A percentile compares a stretch with the other conserved stretches of the same genome.
Conservation (phyloP, 257 asterid genomes). For the Fraxinus americana region DNA sequence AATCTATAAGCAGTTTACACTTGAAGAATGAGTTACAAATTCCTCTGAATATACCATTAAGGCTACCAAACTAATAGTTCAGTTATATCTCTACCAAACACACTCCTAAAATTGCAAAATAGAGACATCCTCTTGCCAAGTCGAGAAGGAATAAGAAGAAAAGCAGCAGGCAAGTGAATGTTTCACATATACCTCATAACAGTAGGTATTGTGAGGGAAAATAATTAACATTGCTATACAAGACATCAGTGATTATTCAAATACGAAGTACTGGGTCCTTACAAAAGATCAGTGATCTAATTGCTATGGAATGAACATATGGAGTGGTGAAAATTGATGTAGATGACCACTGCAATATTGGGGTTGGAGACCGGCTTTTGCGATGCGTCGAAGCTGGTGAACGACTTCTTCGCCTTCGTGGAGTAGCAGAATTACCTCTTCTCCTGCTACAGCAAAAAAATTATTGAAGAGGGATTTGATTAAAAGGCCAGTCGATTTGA, state of each 20-base stretch:
- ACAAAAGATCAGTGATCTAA: background rate
- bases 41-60: conserved; percentile 79
- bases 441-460: conserved; percentile 44
- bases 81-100: too few species aligned
- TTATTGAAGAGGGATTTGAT: background rate
- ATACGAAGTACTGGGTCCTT: background rate
- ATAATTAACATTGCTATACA: too few species aligned
- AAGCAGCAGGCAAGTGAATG: background rate
- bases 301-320: background rate
- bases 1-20: conserved; percentile 93
- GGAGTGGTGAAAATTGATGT: background rate
- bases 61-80: conserved; percentile 40
- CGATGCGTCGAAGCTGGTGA: conserved; percentile 64
- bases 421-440: conserved; percentile 58
- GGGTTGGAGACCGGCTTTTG: conserved; percentile 66
- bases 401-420: conserved; percentile 58
- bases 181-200: background rate
- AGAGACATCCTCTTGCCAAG: background rate
- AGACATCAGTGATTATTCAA: background rate
- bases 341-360: conserved; percentile 3
- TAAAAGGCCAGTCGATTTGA: background rate
- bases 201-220: background rate
- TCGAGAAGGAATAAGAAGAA: background rate
- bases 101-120: conserved; percentile 4
- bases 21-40: conserved; percentile 94